Base-by-base conservation (phyloP, 768 basidiomycete genomes). In the Suillus subaureus region DNA sequence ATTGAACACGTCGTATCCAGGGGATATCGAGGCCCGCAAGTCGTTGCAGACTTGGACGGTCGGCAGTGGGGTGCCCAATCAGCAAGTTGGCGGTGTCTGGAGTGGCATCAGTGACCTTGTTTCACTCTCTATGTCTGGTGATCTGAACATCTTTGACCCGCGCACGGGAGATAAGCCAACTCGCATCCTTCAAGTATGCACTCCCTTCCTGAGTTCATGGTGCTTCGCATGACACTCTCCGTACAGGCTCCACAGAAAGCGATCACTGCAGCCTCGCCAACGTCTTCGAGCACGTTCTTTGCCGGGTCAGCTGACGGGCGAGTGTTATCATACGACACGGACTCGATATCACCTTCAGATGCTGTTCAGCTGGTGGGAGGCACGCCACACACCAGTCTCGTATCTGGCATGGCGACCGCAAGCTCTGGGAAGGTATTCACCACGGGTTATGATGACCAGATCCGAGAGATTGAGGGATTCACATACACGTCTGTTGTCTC, bases 41-140 rank as follows among this genome's bases (percentile, higher is more conserved):
- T 83, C 85, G 9, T 78, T 84, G 26, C 86, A 82, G 18, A 87
- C 86, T 1, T 96, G 91, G 88, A 84, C 83, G 1, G 76, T 96
- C 23, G 94, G 93, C 13, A 77, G 87, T 42, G 90, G 87, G n/a
- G 78, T 97, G 35, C 79, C 83, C 35, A 79, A 91, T 69, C 96
- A 98, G 73, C 96, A 98, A 80, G 83, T 93, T 33, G 96, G 96
- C 35, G 92, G 91, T 69, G 86, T 87, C n/a, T 97, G 94, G 93
- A 89, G 82, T 61, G 86, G 85, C 49, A 80, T 85, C 39, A 83
- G 83, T 62, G 84, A 87, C 64, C 87, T 97, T 61, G 88, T 94
- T 43, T 96, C 94, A 5, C 79, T 98, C 33, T 95, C 94, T 0
- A 79, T 97, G 69, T 88, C 87, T 0, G 95, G 96, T 16, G 85